Base-by-base conservation (phyloP, 495 filamentous ascomycete species). In the Trichoderma reesei region DNA sequence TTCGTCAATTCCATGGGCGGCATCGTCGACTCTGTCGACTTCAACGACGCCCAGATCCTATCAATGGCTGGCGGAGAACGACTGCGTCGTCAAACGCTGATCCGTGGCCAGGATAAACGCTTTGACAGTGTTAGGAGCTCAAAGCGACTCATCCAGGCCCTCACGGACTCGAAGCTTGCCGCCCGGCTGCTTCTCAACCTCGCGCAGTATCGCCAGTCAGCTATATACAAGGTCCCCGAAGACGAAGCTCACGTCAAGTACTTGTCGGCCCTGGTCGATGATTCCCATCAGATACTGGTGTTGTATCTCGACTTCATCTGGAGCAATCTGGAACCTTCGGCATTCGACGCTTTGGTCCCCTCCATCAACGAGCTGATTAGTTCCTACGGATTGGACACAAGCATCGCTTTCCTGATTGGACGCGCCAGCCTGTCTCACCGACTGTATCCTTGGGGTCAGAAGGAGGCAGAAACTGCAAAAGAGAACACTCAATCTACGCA, bases 301-400 rank as follows among this genome's bases (percentile, higher is more conserved):
- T 93, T 96, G 68, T 98, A 94, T 69, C 79, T 98, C 14, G 94
- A 98, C 69, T 77, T 98, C 16, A 80, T 99, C 59, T 86, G 88
- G 64, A 90, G 83, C 70, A 92, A 90, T 69, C 72, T 98, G 13
- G 78, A 87, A 0, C 76, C 85, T 4, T 85, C 88, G 38, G 86
- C 94, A 41, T 98, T 97, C 67, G 88, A 95, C 71, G 78, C 79
- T 7, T 82, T 87, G 44, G 84, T 98, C n/a, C 95, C 95, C 1
- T 84, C 83, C 56, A 80, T 96, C 54, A 73, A 84, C 3, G 78
- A 81, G 20, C 79, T 99, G 37, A 86, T 96, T 67, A 77, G 78
- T 26, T 88, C 95, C 3, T 96, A 88, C 69, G 90, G 89, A 13
- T 77, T 99, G 39, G 88, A 93, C 41, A 86, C 89, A 0, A 83